These are phyloP conservation scores for Arachis hypogaea DNA, from an alignment of 306 rosid genomes.

Conservation along the genomic window DNA sequence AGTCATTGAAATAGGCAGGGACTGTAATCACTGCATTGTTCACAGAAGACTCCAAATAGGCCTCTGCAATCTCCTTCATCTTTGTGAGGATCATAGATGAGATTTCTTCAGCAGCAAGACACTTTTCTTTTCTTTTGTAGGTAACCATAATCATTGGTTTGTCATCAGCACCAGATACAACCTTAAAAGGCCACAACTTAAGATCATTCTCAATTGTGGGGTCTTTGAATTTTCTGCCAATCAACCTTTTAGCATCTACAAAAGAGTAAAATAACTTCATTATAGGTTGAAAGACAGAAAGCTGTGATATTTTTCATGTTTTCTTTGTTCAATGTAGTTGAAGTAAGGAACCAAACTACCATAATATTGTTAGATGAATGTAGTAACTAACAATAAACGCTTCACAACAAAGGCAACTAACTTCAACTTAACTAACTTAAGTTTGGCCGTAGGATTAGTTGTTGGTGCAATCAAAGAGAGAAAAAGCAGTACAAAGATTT, in stretches of 20 bases:
- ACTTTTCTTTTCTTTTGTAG: conserved; percentile 50
- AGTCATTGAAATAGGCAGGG: conserved; percentile 63
- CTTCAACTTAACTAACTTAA: too few species aligned
- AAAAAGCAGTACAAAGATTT: too few species aligned
- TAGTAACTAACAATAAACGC: not conserved
- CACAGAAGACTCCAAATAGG: not conserved
- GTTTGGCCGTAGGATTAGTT: too few species aligned
- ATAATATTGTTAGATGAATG: not conserved
- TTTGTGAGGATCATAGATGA: conserved; percentile 60
- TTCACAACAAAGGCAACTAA: too few species aligned
- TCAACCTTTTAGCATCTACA: conserved; percentile 60
- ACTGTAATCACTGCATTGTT: conserved; percentile 59
- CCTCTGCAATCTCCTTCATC: conserved; percentile 61
- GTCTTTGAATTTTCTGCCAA: conserved; percentile 53
- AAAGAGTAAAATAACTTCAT: too few species aligned
- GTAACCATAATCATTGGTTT: conserved; percentile 54
- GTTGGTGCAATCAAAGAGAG: too few species aligned
- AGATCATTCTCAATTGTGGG: conserved; percentile 27
- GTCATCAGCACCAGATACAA: conserved; percentile 40
- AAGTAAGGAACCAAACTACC: not conserved
- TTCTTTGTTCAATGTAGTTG: too few species aligned
- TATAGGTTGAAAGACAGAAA: too few species aligned
- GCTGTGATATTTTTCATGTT: too few species aligned
- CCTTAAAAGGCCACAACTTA: conserved; percentile 57
- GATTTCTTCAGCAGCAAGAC: conserved; percentile 51